These are phyloP conservation scores for Teratosphaeria viscida DNA, from an alignment of 2,329 filamentous ascomycete genomes.

Conservation along the genomic window DNA sequence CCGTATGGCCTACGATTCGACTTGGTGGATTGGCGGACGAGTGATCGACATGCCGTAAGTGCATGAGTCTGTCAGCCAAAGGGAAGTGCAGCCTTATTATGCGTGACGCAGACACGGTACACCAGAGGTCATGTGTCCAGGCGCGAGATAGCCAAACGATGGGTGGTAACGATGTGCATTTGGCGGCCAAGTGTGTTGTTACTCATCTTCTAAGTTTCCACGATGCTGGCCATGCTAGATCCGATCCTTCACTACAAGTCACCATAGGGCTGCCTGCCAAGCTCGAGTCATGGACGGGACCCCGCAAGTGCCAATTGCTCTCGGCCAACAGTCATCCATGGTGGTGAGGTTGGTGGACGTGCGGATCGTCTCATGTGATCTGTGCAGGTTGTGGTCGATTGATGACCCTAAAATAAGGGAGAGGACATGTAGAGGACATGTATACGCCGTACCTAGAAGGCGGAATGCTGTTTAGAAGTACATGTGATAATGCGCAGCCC, in stretches of 20 bases:
- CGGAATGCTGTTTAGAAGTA: too few relatives aligned
- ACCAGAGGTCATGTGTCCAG: neutral
- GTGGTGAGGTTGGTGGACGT: too few relatives aligned
- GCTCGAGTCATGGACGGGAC: too few relatives aligned
- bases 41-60: neutral
- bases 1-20: neutral
- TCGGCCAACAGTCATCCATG: too few relatives aligned
- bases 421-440: too few relatives aligned
- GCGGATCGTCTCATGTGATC: neutral
- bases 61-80: neutral
- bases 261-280: too few relatives aligned
- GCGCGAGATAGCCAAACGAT: neutral
- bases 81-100: too few relatives aligned
- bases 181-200: neutral
- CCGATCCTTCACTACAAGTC: neutral
- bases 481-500: too few relatives aligned
- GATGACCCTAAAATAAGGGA: too few relatives aligned
- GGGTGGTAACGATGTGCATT: neutral
- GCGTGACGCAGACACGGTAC: neutral
- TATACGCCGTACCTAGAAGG: too few relatives aligned
- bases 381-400: neutral
- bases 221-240: neutral
- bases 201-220: neutral
- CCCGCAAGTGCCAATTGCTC: too few relatives aligned
- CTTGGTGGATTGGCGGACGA: neutral